Base-by-base conservation (phyloP, 805 yeast species). In the Vanderwaltozyma tropicalis region DNA sequence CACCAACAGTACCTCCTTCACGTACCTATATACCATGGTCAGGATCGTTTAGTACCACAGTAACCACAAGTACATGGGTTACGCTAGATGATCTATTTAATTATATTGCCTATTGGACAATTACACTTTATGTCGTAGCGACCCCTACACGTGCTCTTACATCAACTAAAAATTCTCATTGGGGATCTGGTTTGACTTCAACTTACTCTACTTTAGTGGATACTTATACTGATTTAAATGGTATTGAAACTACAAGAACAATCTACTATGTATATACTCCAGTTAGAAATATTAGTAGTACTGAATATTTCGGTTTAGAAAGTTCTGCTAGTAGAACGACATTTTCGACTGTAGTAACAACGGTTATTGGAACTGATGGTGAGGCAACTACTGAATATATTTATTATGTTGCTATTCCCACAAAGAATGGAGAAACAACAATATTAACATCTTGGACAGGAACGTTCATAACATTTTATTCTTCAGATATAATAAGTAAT, bases 251-350 rank as follows among this genome's bases (percentile, higher is more conserved):
- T 9, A 18, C 25, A 11, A 16, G n/a, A n/a, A 33, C 31, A 15
- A 17, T 28, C 17, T 28, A 28, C 19, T n/a, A 18, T n/a, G 13
- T 25, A 13, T 41, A 40, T 24, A 45, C 47, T 3, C 48, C 48
- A 15, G 13, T 18, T 15, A 26, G 20, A 8, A 13, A 18, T 14
- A 18, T 17, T 4, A 32, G 21, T 12, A n/a, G 29, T 4, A 32
- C 35, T 11, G 6, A 7, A 21, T 21, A 7, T 7, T 21, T 21
- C 10, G 24, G 24, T 7, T 21, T 21, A 21, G 10, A 6, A 21
- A 10, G 10, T 21, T 21, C 24, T 6, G 10, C 24, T 6, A 21
- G 6, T 7, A 21, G 9, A 6, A 29, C 31, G 16, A 29, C 31
- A 4, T 16, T 29, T 17, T 29, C 31, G 3, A 29, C 31, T 17